These are phyloP conservation scores for Kazachstania viticola DNA, from an alignment of 805 yeast genomes.

Conservation along the genomic window DNA sequence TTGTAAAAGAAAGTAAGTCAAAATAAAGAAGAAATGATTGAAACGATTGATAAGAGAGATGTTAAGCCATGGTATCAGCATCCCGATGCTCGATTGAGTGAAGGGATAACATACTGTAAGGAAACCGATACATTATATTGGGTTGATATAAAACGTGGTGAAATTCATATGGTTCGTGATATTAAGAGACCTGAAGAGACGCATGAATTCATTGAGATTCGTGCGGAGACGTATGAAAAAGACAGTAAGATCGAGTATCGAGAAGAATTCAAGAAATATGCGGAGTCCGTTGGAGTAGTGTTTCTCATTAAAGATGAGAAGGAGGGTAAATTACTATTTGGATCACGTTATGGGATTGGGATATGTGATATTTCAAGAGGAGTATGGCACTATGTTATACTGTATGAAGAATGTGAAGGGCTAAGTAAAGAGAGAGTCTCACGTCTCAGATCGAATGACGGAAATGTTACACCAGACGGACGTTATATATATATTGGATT, in stretches of 20 bases:
- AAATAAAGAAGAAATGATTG: conserved; percentile 28
- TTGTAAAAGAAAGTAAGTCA: too few relatives aligned
- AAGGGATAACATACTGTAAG: conserved; percentile 55
- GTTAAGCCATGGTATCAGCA: conserved; percentile 13
- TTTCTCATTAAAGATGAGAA: conserved; percentile 34
- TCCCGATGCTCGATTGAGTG: conserved; percentile 35
- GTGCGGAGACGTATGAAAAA: conserved; percentile 6
- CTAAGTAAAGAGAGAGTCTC: conserved; percentile 21
- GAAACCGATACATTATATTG: conserved; percentile 38
- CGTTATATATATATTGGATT: conserved; percentile 64
- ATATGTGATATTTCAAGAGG: conserved; percentile 34
- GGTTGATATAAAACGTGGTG: conserved; percentile 32
- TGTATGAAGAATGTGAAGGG: conserved; percentile 26
- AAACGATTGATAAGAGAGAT: conserved; percentile 4
- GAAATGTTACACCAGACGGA: conserved; percentile 67
- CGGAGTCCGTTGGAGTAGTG: conserved; percentile 56
- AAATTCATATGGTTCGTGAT: conserved; percentile 20
- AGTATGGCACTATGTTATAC: conserved; percentile 27
- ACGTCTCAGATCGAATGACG: conserved; percentile 65
- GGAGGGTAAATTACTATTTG: conserved; percentile 44
- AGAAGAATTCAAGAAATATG: conserved; percentile 2
- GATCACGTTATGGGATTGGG: conserved; percentile 56
- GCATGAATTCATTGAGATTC: conserved; percentile 7
- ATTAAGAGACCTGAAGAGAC: not conserved
- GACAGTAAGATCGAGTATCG: conserved; percentile 7